A percentile compares a stretch with the other conserved stretches of the same genome.
phyloP scores from a whole-genome alignment of 1,284 basidiomycete genomes.

The Laetiporus sulphureus region DNA sequence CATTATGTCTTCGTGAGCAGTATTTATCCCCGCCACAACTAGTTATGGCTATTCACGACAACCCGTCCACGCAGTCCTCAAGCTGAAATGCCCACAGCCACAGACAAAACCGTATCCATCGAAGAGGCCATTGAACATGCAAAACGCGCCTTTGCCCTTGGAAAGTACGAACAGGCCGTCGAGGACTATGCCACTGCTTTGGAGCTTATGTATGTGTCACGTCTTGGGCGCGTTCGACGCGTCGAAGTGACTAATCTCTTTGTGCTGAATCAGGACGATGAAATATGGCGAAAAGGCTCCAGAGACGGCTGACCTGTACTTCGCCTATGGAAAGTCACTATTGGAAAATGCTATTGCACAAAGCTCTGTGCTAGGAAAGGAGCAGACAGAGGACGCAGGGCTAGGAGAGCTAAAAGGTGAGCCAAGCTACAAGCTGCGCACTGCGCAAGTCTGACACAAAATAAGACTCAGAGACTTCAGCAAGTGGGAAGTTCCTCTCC shows the following conservation, averaged over 20 bases:
- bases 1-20: too few relatives aligned
- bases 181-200: slow-evolving; percentile 81
- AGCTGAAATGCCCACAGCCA: too few relatives aligned
- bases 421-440: too few relatives aligned
- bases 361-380: slow-evolving; percentile 79
- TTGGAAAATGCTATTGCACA: slow-evolving; percentile 84
- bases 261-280: slow-evolving; percentile 44
- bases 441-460: too few relatives aligned
- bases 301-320: slow-evolving; percentile 77
- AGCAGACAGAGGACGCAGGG: slow-evolving; percentile 51
- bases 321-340: slow-evolving; percentile 81
- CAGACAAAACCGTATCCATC: slow-evolving; percentile 26
- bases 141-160: slow-evolving; percentile 82
- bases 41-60: too few relatives aligned
- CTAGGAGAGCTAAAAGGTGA: slow-evolving; percentile 34
- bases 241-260: not conserved
- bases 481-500: slow-evolving; percentile 56
- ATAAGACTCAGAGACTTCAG: too few relatives aligned
- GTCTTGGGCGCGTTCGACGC: slow-evolving; percentile 21
- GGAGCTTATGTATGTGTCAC: slow-evolving; percentile 61
- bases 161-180: slow-evolving; percentile 82
- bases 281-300: slow-evolving; percentile 69
- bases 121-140: slow-evolving; percentile 65
- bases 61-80: too few relatives aligned
- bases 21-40: too few relatives aligned